Conservation (phyloP, 2,329 filamentous ascomycete genomes). For the Apiospora arundinis region DNA sequence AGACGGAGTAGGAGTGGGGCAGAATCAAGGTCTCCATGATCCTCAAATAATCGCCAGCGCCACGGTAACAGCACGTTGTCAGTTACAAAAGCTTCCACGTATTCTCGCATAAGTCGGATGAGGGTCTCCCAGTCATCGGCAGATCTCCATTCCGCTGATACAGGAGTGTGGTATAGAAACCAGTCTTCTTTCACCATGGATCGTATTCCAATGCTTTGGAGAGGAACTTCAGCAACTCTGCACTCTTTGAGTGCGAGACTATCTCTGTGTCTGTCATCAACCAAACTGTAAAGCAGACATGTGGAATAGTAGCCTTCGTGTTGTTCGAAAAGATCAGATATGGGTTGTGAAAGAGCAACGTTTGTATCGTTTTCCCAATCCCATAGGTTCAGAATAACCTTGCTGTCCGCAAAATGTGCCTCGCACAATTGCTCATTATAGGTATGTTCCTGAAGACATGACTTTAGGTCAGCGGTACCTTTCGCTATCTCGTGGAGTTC, state of each 20-base stretch:
- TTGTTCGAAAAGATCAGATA: conserved; percentile 2
- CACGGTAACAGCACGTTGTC: background rate
- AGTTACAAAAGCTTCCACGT: background rate
- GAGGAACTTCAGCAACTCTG: background rate
- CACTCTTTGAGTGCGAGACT: conserved; percentile 5
- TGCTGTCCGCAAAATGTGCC: background rate
- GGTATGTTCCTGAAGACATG: background rate
- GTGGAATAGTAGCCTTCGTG: background rate
- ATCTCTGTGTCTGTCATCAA: background rate
- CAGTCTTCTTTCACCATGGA: background rate
- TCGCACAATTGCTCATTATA: conserved; percentile 6
- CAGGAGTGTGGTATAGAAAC: background rate
- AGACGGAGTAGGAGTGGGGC: background rate
- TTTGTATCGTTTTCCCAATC: background rate
- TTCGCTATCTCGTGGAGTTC: background rate
- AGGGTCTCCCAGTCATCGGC: background rate
- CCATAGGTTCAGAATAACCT: background rate
- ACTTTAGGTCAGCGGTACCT: background rate
- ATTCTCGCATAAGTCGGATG: background rate
- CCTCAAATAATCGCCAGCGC: background rate
- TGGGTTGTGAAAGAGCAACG: background rate
- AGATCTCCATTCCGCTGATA: background rate
- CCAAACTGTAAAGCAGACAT: background rate
- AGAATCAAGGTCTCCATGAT: background rate
- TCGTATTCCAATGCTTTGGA: background rate